A percentile compares a stretch with the other conserved stretches of the same genome.
Conservation (phyloP, 23 red algal species). For the Chondrus crispus region DNA sequence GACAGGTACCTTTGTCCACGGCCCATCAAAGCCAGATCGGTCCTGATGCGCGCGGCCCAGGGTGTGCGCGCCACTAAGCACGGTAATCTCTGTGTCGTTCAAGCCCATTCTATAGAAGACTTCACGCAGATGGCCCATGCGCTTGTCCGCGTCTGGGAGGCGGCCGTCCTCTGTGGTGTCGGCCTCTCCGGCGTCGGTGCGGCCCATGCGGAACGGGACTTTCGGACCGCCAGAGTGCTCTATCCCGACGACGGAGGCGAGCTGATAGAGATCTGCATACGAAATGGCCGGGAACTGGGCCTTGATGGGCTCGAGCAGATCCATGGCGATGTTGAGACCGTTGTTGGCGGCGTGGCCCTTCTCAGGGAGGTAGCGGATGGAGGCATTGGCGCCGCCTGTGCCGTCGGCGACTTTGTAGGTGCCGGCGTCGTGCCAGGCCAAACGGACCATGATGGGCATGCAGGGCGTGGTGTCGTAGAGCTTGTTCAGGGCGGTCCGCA, state of each 20-base stretch:
- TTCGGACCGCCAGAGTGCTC: slow-evolving; percentile 82
- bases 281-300: slow-evolving; percentile 81
- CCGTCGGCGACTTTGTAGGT: slow-evolving; percentile 66
- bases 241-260: slow-evolving; percentile 78
- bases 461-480: slow-evolving; percentile 60
- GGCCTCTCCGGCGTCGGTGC: slow-evolving; percentile 76
- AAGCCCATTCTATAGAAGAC: slow-evolving; percentile 99
- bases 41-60: slow-evolving; percentile 81
- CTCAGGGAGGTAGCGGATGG: slow-evolving; percentile 89
- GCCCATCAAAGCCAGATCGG: slow-evolving; percentile 76
- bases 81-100: slow-evolving; percentile 87
- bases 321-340: slow-evolving; percentile 78
- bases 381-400: slow-evolving; percentile 85
- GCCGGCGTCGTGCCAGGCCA: slow-evolving; percentile 96
- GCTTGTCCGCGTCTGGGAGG: slow-evolving; percentile 78
- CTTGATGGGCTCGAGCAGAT: slow-evolving; percentile 97
- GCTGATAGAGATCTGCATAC: slow-evolving; percentile 91
- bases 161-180: slow-evolving; percentile 78
- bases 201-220: slow-evolving; percentile 87
- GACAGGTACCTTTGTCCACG: slow-evolving; percentile 86
- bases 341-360: slow-evolving; percentile 82
- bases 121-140: slow-evolving; percentile 74
- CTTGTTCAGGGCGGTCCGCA: slow-evolving; percentile 38
- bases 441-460: slow-evolving; percentile 98
- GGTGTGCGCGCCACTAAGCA: slow-evolving; percentile 89